phyloP scores from a whole-genome alignment of 1,284 basidiomycete species.

The Amylostereum chailletii region DNA sequence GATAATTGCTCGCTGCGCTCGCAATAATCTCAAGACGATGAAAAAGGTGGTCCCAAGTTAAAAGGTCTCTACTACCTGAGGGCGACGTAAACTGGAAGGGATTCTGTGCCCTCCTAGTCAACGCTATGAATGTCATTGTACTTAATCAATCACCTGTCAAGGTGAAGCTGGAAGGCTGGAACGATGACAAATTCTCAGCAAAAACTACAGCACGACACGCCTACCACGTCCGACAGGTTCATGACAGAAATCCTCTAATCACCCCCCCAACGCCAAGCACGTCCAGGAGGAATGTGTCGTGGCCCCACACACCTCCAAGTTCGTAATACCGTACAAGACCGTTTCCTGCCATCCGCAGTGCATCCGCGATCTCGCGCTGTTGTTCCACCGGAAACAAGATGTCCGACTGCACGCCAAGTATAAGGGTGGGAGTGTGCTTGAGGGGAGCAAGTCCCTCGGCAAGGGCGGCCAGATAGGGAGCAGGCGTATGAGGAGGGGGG shows the following conservation, averaged over 20 bases:
- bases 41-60: too few species aligned
- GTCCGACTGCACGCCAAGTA: conserved; percentile 95
- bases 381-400: conserved; percentile 97
- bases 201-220: too few species aligned
- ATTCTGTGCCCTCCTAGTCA: too few species aligned
- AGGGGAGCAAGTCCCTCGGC: conserved; percentile 80
- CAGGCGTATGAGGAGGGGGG: conserved; percentile 58
- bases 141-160: too few species aligned
- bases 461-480: conserved; percentile 74
- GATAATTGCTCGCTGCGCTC: too few species aligned
- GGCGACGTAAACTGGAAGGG: too few species aligned
- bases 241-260: conserved; percentile 66
- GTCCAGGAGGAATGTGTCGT: conserved; percentile 92
- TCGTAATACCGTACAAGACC: conserved; percentile 91
- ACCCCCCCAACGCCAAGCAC: conserved; percentile 75
- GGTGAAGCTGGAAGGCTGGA: too few species aligned
- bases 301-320: conserved; percentile 96
- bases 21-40: too few species aligned
- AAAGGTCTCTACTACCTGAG: too few species aligned
- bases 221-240: too few species aligned
- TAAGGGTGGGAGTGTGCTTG: conserved; percentile 70
- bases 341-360: conserved; percentile 85
- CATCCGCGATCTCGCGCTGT: conserved; percentile 92
- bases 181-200: too few species aligned
- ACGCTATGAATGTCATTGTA: too few species aligned